Conservation (phyloP, 495 filamentous ascomycete genomes). For the Lindgomyces ingoldianus region DNA sequence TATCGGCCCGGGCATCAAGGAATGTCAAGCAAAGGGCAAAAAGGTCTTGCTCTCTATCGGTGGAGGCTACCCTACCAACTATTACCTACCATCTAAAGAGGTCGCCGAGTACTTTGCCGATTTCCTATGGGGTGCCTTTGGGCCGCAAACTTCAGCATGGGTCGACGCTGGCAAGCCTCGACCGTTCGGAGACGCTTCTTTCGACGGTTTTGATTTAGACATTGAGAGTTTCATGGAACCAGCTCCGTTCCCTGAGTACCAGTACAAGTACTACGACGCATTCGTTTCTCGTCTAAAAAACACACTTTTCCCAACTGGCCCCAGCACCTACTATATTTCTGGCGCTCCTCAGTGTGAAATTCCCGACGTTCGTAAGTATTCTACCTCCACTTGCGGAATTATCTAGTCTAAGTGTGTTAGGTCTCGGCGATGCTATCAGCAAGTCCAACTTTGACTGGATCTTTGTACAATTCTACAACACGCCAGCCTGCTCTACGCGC, state of each 20-base stretch:
- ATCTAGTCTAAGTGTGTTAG: too few species aligned
- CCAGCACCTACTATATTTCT: slow-evolving; percentile 46
- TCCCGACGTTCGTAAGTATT: slow-evolving; percentile 45
- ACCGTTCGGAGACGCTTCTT: slow-evolving; percentile 43
- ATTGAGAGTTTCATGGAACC: slow-evolving; percentile 41
- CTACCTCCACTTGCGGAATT: too few species aligned
- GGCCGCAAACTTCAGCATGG: slow-evolving; percentile 51
- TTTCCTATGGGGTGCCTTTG: slow-evolving; percentile 66
- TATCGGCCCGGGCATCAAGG: slow-evolving; percentile 42
- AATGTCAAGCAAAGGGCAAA: slow-evolving; percentile 46
- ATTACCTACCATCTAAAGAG: slow-evolving; percentile 42
- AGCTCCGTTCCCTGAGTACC: slow-evolving; percentile 33
- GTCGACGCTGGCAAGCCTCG: slow-evolving; percentile 39
- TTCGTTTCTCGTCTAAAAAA: slow-evolving; percentile 42
- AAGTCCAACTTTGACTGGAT: slow-evolving; percentile 46
- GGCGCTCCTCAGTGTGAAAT: slow-evolving; percentile 48
- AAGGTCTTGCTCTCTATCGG: slow-evolving; percentile 47
- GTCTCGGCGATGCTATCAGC: slow-evolving; percentile 37
- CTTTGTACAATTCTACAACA: slow-evolving; percentile 50
- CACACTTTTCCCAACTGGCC: slow-evolving; percentile 22
- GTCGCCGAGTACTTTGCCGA: slow-evolving; percentile 56
- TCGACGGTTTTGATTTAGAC: slow-evolving; percentile 50
- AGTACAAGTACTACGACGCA: slow-evolving; percentile 38
- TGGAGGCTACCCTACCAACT: slow-evolving; percentile 40
- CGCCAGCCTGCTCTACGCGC: slow-evolving; percentile 54